Percentiles rank a stretch among this genome's conserved stretches.
phyloP scores from a whole-genome alignment of 352 stramenopile genomes.

The Globisporangium radiosum region DNA sequence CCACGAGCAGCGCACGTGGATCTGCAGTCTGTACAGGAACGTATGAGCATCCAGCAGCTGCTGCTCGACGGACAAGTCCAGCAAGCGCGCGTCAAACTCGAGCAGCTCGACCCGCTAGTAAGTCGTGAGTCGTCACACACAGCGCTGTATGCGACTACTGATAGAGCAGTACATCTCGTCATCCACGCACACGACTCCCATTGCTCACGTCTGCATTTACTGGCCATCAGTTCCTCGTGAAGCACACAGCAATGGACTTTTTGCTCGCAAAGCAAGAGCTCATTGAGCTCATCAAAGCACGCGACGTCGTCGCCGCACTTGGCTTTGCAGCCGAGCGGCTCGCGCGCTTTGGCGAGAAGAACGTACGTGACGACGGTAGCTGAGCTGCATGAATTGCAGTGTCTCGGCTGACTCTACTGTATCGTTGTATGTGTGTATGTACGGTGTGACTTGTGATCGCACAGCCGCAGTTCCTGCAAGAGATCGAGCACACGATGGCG shows the following conservation, averaged over 20 bases:
- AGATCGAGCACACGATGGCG: slow-evolving; percentile 76
- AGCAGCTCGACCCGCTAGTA: slow-evolving; percentile 42
- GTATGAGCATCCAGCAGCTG: slow-evolving; percentile 65
- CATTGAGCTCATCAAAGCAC: slow-evolving; percentile 70
- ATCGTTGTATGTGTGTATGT: not conserved
- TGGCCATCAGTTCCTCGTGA: slow-evolving; percentile 42
- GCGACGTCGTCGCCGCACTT: slow-evolving; percentile 56
- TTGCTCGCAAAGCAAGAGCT: slow-evolving; percentile 76
- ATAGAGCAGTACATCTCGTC: too few relatives aligned
- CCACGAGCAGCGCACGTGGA: slow-evolving; percentile 51
- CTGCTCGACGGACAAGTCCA: slow-evolving; percentile 58
- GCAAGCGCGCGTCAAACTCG: slow-evolving; percentile 46
- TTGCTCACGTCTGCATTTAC: not conserved
- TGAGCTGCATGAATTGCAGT: too few relatives aligned
- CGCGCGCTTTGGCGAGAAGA: slow-evolving; percentile 67
- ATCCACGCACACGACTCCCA: not conserved
- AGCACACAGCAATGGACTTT: slow-evolving; percentile 60
- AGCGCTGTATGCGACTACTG: too few relatives aligned
- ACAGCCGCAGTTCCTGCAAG: slow-evolving; percentile 59
- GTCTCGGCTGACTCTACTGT: too few relatives aligned
- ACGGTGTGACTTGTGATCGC: not conserved
- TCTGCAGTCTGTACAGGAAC: slow-evolving; percentile 64
- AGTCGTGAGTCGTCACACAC: not conserved
- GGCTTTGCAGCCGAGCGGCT: slow-evolving; percentile 68
- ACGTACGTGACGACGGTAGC: slow-evolving; percentile 20